phyloP scores from a whole-genome alignment of 2,329 filamentous ascomycete species.

The Iodosphaeria phyllophila region DNA sequence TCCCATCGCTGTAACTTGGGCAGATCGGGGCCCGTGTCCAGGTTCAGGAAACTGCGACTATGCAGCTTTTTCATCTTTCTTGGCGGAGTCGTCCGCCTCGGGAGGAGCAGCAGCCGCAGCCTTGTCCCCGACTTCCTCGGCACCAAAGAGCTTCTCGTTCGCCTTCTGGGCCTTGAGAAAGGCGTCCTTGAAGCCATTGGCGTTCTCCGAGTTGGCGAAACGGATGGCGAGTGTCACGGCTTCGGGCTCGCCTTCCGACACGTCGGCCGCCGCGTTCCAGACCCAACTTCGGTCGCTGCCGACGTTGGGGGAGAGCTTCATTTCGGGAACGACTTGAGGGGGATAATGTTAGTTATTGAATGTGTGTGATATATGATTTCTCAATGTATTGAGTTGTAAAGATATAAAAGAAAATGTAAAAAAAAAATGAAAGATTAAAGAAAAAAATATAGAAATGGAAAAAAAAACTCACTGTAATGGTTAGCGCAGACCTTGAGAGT shows the following conservation, averaged over 20 bases:
- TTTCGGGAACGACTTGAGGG: slow-evolving; percentile 71
- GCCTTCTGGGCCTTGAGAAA: slow-evolving; percentile 95
- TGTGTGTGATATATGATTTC: too few relatives aligned
- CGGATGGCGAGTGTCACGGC: slow-evolving; percentile 90
- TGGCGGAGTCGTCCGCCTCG: slow-evolving; percentile 4
- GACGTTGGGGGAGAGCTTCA: slow-evolving; percentile 97
- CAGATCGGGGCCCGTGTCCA: too few relatives aligned
- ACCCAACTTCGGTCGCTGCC: slow-evolving; percentile 98
- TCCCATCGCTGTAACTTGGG: too few relatives aligned
- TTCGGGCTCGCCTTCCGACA: slow-evolving; percentile 95
- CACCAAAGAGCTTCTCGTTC: slow-evolving; percentile 72
- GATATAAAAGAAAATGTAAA: too few relatives aligned
- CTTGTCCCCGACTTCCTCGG: slow-evolving; percentile 14
- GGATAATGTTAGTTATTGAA: too few relatives aligned
- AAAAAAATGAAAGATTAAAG: too few relatives aligned
- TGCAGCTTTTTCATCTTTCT: neutral
- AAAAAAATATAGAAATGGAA: neutral
- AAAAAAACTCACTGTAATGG: slow-evolving; percentile 68
- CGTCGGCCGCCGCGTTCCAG: slow-evolving; percentile 95
- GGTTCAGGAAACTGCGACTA: too few relatives aligned
- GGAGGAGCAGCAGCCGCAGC: slow-evolving; percentile 6
- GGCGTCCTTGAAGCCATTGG: slow-evolving; percentile 92
- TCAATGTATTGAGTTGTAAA: too few relatives aligned
- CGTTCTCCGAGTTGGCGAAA: slow-evolving; percentile 95
- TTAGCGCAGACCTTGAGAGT: slow-evolving; percentile 99